These are phyloP conservation scores for Salix arbutifolia DNA, from an alignment of 345 rosid genomes.

Conservation along the genomic window DNA sequence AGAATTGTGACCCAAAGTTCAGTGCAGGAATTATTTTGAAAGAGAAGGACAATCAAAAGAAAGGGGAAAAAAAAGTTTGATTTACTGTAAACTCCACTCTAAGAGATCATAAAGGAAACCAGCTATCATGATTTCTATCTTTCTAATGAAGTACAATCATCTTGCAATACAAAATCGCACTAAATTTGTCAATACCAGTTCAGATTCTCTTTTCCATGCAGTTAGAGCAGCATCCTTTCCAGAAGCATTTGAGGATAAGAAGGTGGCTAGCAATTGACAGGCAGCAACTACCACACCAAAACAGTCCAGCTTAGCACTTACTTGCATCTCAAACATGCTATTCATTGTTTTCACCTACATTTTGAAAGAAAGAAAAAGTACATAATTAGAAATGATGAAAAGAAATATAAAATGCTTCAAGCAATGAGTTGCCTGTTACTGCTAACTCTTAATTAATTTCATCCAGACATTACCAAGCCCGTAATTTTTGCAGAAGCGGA, in stretches of 20 bases:
- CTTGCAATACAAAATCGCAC: neutral
- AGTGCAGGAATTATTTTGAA: too few species aligned
- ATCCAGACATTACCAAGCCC: constrained; percentile 49
- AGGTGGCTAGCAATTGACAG: constrained; percentile 41
- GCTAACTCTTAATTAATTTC: constrained; percentile 7
- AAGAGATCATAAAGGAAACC: neutral
- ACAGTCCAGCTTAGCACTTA: constrained; percentile 61
- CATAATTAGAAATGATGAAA: neutral
- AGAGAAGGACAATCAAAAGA: too few species aligned
- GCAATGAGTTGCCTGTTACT: constrained; percentile 7
- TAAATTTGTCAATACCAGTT: constrained; percentile 40
- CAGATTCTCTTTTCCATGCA: constrained; percentile 42
- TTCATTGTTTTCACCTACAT: constrained; percentile 54
- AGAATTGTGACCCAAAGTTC: too few species aligned
- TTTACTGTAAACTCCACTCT: too few species aligned
- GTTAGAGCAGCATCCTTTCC: constrained; percentile 25
- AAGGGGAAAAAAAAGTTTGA: too few species aligned
- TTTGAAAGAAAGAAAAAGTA: constrained; percentile 10
- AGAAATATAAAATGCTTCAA: neutral
- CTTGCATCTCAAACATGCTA: constrained; percentile 47
- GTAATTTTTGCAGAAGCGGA: constrained; percentile 47
- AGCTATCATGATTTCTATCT: neutral
- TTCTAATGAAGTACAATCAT: neutral
- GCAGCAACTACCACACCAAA: constrained; percentile 49
- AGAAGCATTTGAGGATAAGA: constrained; percentile 30